A percentile compares a stretch with the other conserved stretches of the same genome.
Evolutionary conservation across 1,284 basidiomycete genomes (phyloP).

Genomic region (Porogramme epimiltina): DNA sequence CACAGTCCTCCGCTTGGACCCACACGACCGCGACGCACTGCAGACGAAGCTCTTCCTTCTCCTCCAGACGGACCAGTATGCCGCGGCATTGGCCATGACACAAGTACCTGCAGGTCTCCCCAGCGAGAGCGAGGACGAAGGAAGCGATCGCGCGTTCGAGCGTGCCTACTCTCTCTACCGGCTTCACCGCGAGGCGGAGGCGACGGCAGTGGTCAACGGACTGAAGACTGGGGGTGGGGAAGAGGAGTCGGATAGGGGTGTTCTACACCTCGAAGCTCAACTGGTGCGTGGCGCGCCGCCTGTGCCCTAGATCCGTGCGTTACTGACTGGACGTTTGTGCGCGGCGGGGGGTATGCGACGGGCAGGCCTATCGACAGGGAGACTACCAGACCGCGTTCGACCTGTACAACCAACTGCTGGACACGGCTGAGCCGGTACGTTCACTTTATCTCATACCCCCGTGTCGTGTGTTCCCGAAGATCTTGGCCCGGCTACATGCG

Average conservation of each 20-base stretch:
- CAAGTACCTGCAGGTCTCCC: not conserved
- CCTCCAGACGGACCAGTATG: conserved; percentile 82
- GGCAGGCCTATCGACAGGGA: conserved; percentile 67
- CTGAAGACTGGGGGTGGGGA: conserved; percentile 43
- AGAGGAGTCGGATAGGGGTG: conserved; percentile 58
- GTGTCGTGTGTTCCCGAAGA: too few relatives aligned
- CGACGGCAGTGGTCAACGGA: conserved; percentile 51
- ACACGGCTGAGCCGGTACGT: conserved; percentile 71
- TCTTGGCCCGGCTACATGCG: too few relatives aligned
- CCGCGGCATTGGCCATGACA: conserved; percentile 56
- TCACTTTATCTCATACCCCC: too few relatives aligned
- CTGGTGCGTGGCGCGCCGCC: conserved; percentile 54
- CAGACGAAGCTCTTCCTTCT: conserved; percentile 83
- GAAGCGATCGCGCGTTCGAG: conserved; percentile 58
- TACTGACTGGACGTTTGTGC: not conserved
- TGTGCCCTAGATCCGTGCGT: not conserved
- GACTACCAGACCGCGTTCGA: conserved; percentile 72
- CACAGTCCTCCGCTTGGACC: conserved; percentile 69
- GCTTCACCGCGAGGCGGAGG: conserved; percentile 72
- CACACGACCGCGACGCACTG: conserved; percentile 69
- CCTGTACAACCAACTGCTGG: conserved; percentile 78
- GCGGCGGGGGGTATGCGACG: not conserved
- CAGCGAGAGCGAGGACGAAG: conserved; percentile 8
- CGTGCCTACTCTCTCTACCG: conserved; percentile 83
- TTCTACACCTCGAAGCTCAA: conserved; percentile 82